Evolutionary conservation across 805 yeast genomes (phyloP).

Genomic region (Kodamaea hsintzibuensis): DNA sequence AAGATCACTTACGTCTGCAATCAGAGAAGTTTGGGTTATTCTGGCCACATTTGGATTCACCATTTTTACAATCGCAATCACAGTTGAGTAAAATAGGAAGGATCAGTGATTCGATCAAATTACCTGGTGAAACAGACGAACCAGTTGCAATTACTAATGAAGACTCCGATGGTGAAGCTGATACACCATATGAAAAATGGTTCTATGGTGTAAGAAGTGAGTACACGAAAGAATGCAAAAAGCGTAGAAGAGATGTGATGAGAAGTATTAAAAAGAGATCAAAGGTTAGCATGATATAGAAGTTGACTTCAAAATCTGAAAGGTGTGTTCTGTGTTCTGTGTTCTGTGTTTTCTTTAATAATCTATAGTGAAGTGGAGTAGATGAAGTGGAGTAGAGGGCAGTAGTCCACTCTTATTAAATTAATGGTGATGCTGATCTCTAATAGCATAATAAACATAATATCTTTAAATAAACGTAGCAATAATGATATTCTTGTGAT

Average conservation of each 20-base stretch:
- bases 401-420: too few relatives aligned
- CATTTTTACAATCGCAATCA: conserved; percentile 82
- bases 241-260: conserved; percentile 70
- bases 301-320: too few relatives aligned
- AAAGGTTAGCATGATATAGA: conserved; percentile 3
- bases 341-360: too few relatives aligned
- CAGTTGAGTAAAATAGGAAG: conserved; percentile 62
- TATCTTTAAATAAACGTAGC: background rate
- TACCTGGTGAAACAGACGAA: conserved; percentile 37
- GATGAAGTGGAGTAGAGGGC: too few relatives aligned
- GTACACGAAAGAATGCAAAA: conserved; percentile 71
- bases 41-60: conserved; percentile 83
- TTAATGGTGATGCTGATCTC: background rate
- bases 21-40: conserved; percentile 52
- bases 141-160: conserved; percentile 10
- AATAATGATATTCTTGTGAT: background rate
- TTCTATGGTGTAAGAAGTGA: conserved; percentile 86
- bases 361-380: background rate
- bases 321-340: too few relatives aligned
- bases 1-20: conserved; percentile 26
- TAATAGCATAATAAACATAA: background rate
- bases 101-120: conserved; percentile 25
- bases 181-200: conserved; percentile 62
- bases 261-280: conserved; percentile 55
- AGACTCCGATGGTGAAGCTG: conserved; percentile 33